Evolutionary conservation across 225 moss, liverwort and hornwort genomes (phyloP), one percentile per base, ranked within the genome.

Genomic region (Physcomitrium patens): DNA sequence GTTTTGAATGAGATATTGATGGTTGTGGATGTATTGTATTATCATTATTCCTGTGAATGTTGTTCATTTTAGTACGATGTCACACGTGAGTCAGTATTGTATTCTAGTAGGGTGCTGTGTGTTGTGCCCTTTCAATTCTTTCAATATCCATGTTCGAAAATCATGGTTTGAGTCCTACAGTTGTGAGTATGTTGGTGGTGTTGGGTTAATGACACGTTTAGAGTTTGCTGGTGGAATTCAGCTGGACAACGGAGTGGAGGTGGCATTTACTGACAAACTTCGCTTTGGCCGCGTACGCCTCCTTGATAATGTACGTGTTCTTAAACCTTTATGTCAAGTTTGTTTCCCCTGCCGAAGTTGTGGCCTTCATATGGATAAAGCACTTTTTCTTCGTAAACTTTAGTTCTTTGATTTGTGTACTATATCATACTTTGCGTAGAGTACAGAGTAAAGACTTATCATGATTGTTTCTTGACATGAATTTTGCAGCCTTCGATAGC

Each of bases 241-340:
- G 92, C 76, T 92, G 71, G 88, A 89, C 49, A 86, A 45, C 61
- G 92, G 92, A 50, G 86, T 85, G 73, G 88, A 92, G 79, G 79
- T 92, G 50, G 81, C 88, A 6, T 92, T 92, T 50, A 83, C 74
- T 49, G 92, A 92, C 63, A 85, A 77, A 51, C 88, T 88, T 53
- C 92, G 92, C 43, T 92, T 89, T 66, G 90, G 88, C 19, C 82
- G 92, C 60, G 75, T 92, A 2, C 92, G 90, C 77, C 81, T 90
- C 14, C 77, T 92, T 23, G 77, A 81, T 18, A 75, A 90, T 76
- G 92, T 92, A 83, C 49, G 77, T 77, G 12, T 17, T 44, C 67
- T 12, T 17, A 13, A 46, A 31, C 48, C 18, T 43, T 7, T 7
- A 37, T 37, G 31, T 37, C 5, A 37, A 37, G 31, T 37, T 4